phyloP scores from a whole-genome alignment of 495 filamentous ascomycete genomes.

The Daldinia bambusicola region DNA sequence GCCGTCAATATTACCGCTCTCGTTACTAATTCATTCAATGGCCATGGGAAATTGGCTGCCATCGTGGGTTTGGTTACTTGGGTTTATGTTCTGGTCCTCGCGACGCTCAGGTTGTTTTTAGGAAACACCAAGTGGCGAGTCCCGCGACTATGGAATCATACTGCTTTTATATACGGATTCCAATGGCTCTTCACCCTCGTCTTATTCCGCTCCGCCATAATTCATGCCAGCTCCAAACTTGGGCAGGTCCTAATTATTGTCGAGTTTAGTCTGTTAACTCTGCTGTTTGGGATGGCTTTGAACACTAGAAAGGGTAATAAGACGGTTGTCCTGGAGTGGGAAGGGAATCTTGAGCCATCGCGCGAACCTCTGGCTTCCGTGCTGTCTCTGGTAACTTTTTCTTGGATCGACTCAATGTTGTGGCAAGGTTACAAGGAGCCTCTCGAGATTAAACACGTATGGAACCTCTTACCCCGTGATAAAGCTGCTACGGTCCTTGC shows the following conservation, averaged over 20 bases:
- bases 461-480: constrained; percentile 89
- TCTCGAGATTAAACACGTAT: constrained; percentile 83
- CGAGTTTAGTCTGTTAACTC: constrained; percentile 76
- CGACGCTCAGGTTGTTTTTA: constrained; percentile 75
- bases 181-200: constrained; percentile 82
- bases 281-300: constrained; percentile 78
- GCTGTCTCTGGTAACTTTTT: constrained; percentile 86
- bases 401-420: constrained; percentile 90
- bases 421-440: constrained; percentile 91
- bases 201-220: constrained; percentile 84
- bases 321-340: constrained; percentile 83
- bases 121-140: constrained; percentile 73
- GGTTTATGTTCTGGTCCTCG: constrained; percentile 83
- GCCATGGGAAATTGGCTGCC: constrained; percentile 62
- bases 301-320: constrained; percentile 93
- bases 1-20: constrained; percentile 72
- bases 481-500: constrained; percentile 82
- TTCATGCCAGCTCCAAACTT: constrained; percentile 75
- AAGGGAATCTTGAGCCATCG: constrained; percentile 85
- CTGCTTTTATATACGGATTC: constrained; percentile 81
- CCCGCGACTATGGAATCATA: constrained; percentile 91
- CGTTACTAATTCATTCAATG: constrained; percentile 50
- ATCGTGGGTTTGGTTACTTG: constrained; percentile 74
- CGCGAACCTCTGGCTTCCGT: constrained; percentile 86
- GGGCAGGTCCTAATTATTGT: constrained; percentile 70